These are phyloP conservation scores for Lineolata rhizophorae DNA, from an alignment of 495 filamentous ascomycete genomes.

Conservation along the genomic window DNA sequence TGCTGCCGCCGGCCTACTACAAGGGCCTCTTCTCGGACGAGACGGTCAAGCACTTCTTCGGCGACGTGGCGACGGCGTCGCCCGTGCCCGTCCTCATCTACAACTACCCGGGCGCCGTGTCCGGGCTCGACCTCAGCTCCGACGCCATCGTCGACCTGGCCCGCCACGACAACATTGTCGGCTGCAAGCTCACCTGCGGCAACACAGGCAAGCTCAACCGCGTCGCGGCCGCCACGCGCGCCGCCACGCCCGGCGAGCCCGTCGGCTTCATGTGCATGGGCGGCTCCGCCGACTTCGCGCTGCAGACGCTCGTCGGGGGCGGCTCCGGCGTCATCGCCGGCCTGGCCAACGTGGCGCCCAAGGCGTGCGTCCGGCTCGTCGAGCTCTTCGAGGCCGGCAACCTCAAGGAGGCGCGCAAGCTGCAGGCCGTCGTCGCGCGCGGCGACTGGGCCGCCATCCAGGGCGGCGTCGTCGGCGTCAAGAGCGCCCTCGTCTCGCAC, in stretches of 20 bases:
- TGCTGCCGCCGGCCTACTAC: slow-evolving; percentile 79
- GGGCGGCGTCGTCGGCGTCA: slow-evolving; percentile 69
- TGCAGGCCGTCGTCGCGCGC: slow-evolving; percentile 60
- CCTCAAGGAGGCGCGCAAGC: slow-evolving; percentile 43
- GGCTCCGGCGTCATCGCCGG: slow-evolving; percentile 74
- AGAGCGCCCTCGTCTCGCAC: slow-evolving; percentile 50
- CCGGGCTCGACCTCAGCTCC: slow-evolving; percentile 63
- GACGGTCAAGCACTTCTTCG: slow-evolving; percentile 51
- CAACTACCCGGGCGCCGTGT: slow-evolving; percentile 71
- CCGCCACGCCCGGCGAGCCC: slow-evolving; percentile 20
- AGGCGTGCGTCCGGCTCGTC: slow-evolving; percentile 47
- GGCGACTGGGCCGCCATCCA: slow-evolving; percentile 81
- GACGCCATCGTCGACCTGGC: slow-evolving; percentile 56
- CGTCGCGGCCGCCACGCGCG: slow-evolving; percentile 40
- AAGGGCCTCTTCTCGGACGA: slow-evolving; percentile 38
- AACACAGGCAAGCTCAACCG: slow-evolving; percentile 84
- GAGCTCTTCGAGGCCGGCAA: slow-evolving; percentile 52
- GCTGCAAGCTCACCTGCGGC: slow-evolving; percentile 81
- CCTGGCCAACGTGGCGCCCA: slow-evolving; percentile 64
- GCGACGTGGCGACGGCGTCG: slow-evolving; percentile 52
- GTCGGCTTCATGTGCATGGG: slow-evolving; percentile 55
- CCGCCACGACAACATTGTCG: slow-evolving; percentile 67
- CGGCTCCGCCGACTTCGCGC: slow-evolving; percentile 75
- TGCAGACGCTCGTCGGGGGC: slow-evolving; percentile 66
- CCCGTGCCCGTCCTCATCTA: slow-evolving; percentile 83